Base-by-base conservation (phyloP, 164 flowering plant genomes). In the Piper longum region DNA sequence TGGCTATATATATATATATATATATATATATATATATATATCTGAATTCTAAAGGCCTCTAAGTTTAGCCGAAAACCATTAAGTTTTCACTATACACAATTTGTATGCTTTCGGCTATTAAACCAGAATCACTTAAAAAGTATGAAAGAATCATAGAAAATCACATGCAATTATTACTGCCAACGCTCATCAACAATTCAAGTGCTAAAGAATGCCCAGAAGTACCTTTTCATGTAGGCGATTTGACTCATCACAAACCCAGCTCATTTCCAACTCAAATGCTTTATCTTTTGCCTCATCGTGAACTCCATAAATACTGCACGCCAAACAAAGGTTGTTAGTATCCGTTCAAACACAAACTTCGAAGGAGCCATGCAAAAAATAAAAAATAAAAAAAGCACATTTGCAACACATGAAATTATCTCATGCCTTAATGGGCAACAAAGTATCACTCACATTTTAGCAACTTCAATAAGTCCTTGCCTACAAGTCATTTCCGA, bases 211-310 rank as follows among this genome's bases (percentile, higher is more conserved):
- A 36, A 26, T 26, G 36, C 36, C 36, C 36, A 14, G 0, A 6
- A 11, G 59, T 78, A 86, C 98, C 96, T 92, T 89, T 73, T 85
- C 82, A 73, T 92, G 98, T 72, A 68, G 85, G 54, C 83, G 88
- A 59, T 87, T 89, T 41, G 98, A 89, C 72, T 92, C 98, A 51
- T 92, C 96, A 69, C 98, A 92, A n/a, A 86, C 86, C 98, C 96
- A 92, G 70, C 95, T 89, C 91, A 92, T 71, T 73, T 92, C 98
- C 77, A 87, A 69, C 78, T 92, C 96, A 68, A 92, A 92, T 7
- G 91, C 95, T 77, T 92, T 92, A 79, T 92, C 96, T 78, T 92
- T 92, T 8, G 98, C 98, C 75, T 92, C 98, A 72, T 92, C 96
- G 70, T 92, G 98, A 5, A 92, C 85, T 52, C 82, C 81, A 69